A percentile compares a stretch with the other conserved stretches of the same genome.
phyloP scores from a whole-genome alignment of 2,329 filamentous ascomycete genomes.

The Tricladium varicosporioides region DNA sequence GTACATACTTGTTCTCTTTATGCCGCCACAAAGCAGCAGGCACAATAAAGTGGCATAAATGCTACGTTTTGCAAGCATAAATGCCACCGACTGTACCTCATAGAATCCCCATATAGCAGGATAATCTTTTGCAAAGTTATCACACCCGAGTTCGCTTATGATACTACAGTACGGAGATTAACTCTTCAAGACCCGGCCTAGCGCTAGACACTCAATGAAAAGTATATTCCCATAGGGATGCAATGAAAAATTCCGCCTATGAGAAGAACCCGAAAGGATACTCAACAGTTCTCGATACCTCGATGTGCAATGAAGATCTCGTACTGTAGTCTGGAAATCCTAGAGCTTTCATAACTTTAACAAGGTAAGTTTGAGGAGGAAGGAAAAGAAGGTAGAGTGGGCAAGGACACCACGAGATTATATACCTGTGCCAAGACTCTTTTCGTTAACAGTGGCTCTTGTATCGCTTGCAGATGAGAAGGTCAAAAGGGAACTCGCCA shows the following conservation, averaged over 20 bases:
- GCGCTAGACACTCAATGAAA: not conserved
- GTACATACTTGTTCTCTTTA: constrained; percentile 35
- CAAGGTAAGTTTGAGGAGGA: constrained; percentile 38
- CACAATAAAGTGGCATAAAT: constrained; percentile 34
- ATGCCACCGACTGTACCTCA: too few species aligned
- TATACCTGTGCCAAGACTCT: not conserved
- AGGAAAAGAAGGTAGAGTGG: constrained; percentile 26
- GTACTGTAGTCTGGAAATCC: constrained; percentile 28
- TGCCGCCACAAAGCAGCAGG: constrained; percentile 29
- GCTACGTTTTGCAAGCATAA: not conserved
- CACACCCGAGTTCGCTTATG: too few species aligned
- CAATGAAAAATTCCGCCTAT: constrained; percentile 38
- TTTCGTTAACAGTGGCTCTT: too few species aligned
- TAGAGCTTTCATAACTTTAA: constrained; percentile 30
- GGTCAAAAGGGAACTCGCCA: too few species aligned
- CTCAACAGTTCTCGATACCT: constrained; percentile 43
- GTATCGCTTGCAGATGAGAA: too few species aligned
- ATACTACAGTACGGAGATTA: too few species aligned
- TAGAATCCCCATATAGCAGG: too few species aligned
- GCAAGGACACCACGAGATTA: constrained; percentile 7
- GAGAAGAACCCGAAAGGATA: constrained; percentile 35
- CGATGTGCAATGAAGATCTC: constrained; percentile 58
- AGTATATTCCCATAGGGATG: constrained; percentile 8
- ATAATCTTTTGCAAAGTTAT: too few species aligned
- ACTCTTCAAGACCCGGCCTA: too few species aligned